These are phyloP conservation scores for Phaffomyces thermotolerans DNA, from an alignment of 805 yeast genomes.

Conservation along the genomic window DNA sequence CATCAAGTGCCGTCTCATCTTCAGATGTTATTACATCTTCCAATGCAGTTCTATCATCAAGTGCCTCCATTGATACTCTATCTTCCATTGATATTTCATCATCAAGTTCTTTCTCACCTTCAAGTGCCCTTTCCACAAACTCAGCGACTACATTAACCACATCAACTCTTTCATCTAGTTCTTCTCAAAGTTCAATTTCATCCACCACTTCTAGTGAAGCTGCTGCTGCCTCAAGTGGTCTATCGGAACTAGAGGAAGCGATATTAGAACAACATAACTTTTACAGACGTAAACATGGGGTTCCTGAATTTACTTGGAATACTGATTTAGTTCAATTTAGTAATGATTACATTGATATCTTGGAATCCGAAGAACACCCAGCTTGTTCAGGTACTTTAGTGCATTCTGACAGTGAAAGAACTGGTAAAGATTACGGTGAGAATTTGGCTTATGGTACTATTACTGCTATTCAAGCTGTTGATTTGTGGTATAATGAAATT, in stretches of 20 bases:
- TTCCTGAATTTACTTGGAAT: slow-evolving; percentile 43
- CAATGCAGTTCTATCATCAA: neutral
- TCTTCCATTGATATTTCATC: neutral
- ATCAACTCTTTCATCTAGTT: neutral
- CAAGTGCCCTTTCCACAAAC: no score
- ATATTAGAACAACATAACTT: slow-evolving; percentile 45
- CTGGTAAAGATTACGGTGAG: slow-evolving; percentile 50
- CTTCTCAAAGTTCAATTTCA: slow-evolving; percentile 2
- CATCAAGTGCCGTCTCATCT: neutral
- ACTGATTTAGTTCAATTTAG: slow-evolving; percentile 41
- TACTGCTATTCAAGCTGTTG: slow-evolving; percentile 37
- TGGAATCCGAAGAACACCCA: slow-evolving; percentile 31
- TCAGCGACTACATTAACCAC: neutral
- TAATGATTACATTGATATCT: slow-evolving; percentile 37
- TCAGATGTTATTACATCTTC: neutral
- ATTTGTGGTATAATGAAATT: slow-evolving; percentile 72
- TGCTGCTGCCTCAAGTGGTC: slow-evolving; percentile 2
- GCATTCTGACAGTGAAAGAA: slow-evolving; percentile 58
- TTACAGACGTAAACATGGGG: slow-evolving; percentile 41
- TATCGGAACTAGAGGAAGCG: slow-evolving; percentile 28
- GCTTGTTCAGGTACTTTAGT: slow-evolving; percentile 51
- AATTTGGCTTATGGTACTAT: slow-evolving; percentile 65
- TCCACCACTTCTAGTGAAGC: slow-evolving; percentile 3
- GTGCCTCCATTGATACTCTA: no score
- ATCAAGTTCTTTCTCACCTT: no score